Percentiles rank a stretch among this genome's conserved stretches.
These are phyloP conservation scores for Albifimbria verrucaria DNA, from an alignment of 2,329 filamentous ascomycete genomes.

Conservation along the genomic window DNA sequence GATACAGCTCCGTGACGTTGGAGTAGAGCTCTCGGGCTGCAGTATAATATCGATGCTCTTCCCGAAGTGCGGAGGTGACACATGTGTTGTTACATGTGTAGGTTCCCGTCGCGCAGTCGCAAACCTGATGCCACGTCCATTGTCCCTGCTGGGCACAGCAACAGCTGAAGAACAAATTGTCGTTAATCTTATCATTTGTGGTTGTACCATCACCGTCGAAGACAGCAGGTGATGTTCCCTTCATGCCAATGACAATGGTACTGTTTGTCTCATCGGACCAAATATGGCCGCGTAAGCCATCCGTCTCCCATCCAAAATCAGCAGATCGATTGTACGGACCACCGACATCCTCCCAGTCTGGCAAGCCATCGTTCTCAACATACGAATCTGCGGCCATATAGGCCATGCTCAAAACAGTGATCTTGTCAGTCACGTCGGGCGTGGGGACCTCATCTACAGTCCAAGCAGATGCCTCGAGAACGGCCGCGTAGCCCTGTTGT, in stretches of 20 bases:
- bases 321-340: slow-evolving; percentile 78
- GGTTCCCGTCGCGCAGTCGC: slow-evolving; percentile 83
- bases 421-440: slow-evolving; percentile 81
- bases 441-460: slow-evolving; percentile 72
- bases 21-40: slow-evolving; percentile 86
- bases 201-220: slow-evolving; percentile 98
- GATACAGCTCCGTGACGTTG: slow-evolving; percentile 88
- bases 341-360: slow-evolving; percentile 81
- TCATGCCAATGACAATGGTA: slow-evolving; percentile 87
- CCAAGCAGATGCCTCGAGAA: slow-evolving; percentile 75
- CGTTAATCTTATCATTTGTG: slow-evolving; percentile 95
- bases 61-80: slow-evolving; percentile 67
- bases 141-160: slow-evolving; percentile 94
- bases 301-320: slow-evolving; percentile 88
- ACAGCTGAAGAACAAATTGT: slow-evolving; percentile 97
- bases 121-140: slow-evolving; percentile 86
- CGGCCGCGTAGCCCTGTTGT: slow-evolving; percentile 62
- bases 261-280: slow-evolving; percentile 83
- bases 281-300: slow-evolving; percentile 88
- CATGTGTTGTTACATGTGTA: slow-evolving; percentile 94
- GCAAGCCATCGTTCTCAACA: slow-evolving; percentile 65
- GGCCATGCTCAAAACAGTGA: slow-evolving; percentile 79
- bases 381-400: slow-evolving; percentile 91
- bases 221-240: slow-evolving; percentile 84
- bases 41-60: slow-evolving; percentile 89